Base-by-base conservation (phyloP, 352 stramenopile genomes). In the Pythium periplocum region DNA sequence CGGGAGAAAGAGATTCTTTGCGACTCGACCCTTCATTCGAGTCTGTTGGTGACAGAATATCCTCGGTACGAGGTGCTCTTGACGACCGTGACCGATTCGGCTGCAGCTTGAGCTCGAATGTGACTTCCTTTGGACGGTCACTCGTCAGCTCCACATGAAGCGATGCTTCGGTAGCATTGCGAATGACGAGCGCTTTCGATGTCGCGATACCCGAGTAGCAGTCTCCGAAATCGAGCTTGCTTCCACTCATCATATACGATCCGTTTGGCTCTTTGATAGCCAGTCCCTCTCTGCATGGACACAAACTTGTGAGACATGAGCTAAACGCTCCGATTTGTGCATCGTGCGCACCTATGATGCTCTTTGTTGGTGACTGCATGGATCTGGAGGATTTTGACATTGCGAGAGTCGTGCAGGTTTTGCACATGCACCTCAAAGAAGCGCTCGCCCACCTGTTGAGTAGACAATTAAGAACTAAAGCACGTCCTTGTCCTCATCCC, bases 351-450 rank as follows among this genome's bases (percentile, higher is more conserved):
- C 84, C 84, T 73, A 59, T 95, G 86, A 38, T 94, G 86, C 46
- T 95, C 86, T 57, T 93, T 89, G 68, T 90, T 93, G 26, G 84
- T 90, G 17, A 93, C 83, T 4, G 83, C 78, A 55, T 95, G 86
- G 12, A 95, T 88, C 44, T 74, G 86, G 4, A 95, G 64, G n/a
- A 76, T 90, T 44, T 94, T 95, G 3, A 93, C 72, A 51, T 95
- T 95, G 41, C 83, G 66, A 4, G 80, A 76, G 48, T 95, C 83
- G 35, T 95, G 83, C 5, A 95, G 54, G 47, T 95, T 95, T 49
- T 95, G 83, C 0, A 82, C 78, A 37, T 93, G 78, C 47, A 95
- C 86, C 62, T 94, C 83, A 58, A 95, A 92, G 59, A 89, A 92
- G 2, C 76, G 64, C 43, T 95, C 86, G 32, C 86, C 86, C 35